These are phyloP conservation scores for Naegleria gruberi DNA, from an alignment of 208 protist genomes.

Conservation along the genomic window DNA sequence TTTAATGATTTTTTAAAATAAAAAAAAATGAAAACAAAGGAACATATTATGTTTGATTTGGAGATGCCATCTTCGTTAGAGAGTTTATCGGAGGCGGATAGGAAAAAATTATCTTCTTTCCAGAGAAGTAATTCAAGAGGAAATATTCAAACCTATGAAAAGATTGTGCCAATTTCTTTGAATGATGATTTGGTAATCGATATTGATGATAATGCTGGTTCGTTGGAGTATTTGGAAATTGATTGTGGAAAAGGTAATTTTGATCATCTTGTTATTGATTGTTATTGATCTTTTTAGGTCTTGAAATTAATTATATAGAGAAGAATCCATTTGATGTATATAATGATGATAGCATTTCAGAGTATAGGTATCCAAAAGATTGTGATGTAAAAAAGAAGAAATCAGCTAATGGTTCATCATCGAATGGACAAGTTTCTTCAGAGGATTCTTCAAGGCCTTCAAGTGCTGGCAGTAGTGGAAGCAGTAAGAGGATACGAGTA, in stretches of 20 bases:
- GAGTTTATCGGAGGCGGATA: background rate
- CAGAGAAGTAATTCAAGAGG: background rate
- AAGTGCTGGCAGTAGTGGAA: too few species aligned
- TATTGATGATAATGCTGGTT: background rate
- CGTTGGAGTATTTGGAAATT: background rate
- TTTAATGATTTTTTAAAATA: too few species aligned
- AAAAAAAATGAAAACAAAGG: background rate
- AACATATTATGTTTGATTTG: background rate
- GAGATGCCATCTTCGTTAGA: background rate
- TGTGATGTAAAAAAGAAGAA: too few species aligned
- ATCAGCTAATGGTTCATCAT: too few species aligned
- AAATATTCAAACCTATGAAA: background rate
- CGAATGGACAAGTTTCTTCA: too few species aligned
- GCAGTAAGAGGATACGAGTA: too few species aligned
- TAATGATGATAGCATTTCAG: background rate
- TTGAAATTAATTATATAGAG: background rate
- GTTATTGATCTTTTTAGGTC: background rate
- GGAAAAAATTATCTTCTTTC: background rate
- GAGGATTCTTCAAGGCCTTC: too few species aligned
- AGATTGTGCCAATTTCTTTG: background rate
- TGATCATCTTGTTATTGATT: background rate
- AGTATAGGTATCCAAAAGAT: too few species aligned
- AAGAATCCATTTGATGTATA: background rate
- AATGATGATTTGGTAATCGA: background rate
- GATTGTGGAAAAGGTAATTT: background rate